Evolutionary conservation across 345 rosid genomes (phyloP).

Genomic region (Mercurialis annua): DNA sequence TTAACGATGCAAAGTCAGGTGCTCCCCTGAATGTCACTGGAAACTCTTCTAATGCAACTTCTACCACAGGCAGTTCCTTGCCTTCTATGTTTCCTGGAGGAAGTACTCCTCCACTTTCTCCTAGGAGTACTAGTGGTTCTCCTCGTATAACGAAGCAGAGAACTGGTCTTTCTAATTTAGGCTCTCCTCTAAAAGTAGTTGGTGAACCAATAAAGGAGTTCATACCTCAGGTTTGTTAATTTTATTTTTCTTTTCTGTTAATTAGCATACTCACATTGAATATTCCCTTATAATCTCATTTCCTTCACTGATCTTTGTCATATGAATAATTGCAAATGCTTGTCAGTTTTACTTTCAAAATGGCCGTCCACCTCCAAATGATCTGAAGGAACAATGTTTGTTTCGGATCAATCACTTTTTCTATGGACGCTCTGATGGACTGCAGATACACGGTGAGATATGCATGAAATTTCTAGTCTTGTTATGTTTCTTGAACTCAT

Average conservation of each 20-base stretch:
- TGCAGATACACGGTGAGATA: slow-evolving; percentile 63
- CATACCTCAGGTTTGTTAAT: slow-evolving; percentile 80
- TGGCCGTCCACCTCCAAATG: slow-evolving; percentile 85
- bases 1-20: slow-evolving; percentile 79
- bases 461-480: slow-evolving; percentile 1
- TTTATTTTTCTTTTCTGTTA: background rate
- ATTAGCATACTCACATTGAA: background rate
- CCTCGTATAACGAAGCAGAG: slow-evolving; percentile 82
- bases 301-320: background rate
- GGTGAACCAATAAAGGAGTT: slow-evolving; percentile 75
- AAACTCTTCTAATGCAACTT: slow-evolving; percentile 52
- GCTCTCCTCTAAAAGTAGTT: slow-evolving; percentile 80
- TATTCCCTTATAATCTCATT: background rate
- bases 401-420: slow-evolving; percentile 67
- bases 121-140: slow-evolving; percentile 81
- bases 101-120: slow-evolving; percentile 96
- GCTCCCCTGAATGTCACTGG: slow-evolving; percentile 67
- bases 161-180: slow-evolving; percentile 74
- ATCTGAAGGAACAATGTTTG: slow-evolving; percentile 69
- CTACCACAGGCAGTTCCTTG: slow-evolving; percentile 53
- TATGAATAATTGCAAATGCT: slow-evolving; percentile 17
- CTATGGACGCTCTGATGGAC: slow-evolving; percentile 64
- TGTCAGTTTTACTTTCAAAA: slow-evolving; percentile 93
- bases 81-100: slow-evolving; percentile 98
- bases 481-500: slow-evolving; percentile 6